Evolutionary conservation across 2,329 filamentous ascomycete species (phyloP).

Genomic region (Colletotrichum sp.): DNA sequence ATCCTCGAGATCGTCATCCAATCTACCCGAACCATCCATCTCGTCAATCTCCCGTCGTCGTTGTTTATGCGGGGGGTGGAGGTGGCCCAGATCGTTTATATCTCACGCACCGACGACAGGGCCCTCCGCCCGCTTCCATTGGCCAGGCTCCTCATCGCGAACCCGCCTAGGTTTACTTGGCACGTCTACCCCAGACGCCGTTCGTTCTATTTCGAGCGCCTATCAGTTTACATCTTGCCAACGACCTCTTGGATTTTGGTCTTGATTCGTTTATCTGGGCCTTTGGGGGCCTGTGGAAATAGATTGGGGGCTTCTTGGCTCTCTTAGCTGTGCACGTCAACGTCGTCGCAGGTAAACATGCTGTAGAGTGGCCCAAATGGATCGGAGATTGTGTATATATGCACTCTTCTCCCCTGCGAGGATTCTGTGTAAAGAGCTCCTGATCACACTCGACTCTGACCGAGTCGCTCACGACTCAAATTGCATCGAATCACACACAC

Average conservation of each 20-base stretch:
- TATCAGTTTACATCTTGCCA: not conserved
- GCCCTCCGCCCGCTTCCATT: not conserved
- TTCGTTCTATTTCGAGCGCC: not conserved
- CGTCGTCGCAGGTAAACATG: not conserved
- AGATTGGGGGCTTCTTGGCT: not conserved
- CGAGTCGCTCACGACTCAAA: not conserved
- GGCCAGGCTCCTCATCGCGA: not conserved
- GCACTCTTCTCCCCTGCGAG: not conserved
- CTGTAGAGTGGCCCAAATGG: not conserved
- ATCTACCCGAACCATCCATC: not conserved
- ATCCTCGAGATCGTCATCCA: not conserved
- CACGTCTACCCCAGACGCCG: not conserved
- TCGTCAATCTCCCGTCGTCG: not conserved
- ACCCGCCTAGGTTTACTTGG: not conserved
- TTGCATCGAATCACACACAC: not conserved
- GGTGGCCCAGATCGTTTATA: not conserved
- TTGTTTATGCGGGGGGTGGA: not conserved
- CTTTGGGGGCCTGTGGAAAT: not conserved
- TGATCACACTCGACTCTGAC: not conserved
- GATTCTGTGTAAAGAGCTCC: not conserved
- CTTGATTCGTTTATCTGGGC: not conserved
- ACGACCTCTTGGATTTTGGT: not conserved
- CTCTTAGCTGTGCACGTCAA: not conserved
- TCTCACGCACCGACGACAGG: not conserved
- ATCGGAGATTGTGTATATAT: conserved; percentile 14